Base-by-base conservation (phyloP, 106 monocot genomes). In the Ottelia alismoides region DNA sequence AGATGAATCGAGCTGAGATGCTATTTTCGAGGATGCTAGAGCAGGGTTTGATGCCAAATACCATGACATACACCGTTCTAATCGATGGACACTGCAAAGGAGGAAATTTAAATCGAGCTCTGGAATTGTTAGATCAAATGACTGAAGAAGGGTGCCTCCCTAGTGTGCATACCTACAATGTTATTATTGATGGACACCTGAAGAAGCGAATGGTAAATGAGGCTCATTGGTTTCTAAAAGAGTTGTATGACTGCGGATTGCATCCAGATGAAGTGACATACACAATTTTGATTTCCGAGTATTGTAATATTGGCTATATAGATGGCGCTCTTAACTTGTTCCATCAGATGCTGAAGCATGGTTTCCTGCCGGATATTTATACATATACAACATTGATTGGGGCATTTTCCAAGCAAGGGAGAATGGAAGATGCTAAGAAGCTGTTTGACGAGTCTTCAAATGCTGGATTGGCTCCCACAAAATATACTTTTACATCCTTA, bases 1-100 rank as follows among this genome's bases (percentile, higher is more conserved):
- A 90, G 61, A 60, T 98, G 40, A 72, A 49, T 64, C 65, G 90
- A 72, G 98, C 90, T 12, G 85, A 90, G 61, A 98, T 90, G 98
- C 57, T 98, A 51, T 43, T 86, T 47, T 27, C 64, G 1, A 79
- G 79, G 66, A 90, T 98, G 98, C 61, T 28, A 49, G 98, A 90
- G 45, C 98, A 98, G 59, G 76, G 75, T 0, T 50, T 98, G 54
- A 24, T 20, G 11, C 90, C 98, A 30, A 98, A 86, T 53, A 66
- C 72, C 22, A 85, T 76, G 27, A 98, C 98, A 27, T 98, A 80
- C 51, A 83, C 72, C 30, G 75, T 82, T 59, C 66, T 98, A 25
- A 82, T 98, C 23, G 70, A 78, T 71, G 90, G 85, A 22, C 72
- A 86, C 51, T 90, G 90, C 60, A 98, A 86, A 67, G 67, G 58